Conservation (phyloP, 345 rosid genomes). For the Crucihimalaya himalaica region DNA sequence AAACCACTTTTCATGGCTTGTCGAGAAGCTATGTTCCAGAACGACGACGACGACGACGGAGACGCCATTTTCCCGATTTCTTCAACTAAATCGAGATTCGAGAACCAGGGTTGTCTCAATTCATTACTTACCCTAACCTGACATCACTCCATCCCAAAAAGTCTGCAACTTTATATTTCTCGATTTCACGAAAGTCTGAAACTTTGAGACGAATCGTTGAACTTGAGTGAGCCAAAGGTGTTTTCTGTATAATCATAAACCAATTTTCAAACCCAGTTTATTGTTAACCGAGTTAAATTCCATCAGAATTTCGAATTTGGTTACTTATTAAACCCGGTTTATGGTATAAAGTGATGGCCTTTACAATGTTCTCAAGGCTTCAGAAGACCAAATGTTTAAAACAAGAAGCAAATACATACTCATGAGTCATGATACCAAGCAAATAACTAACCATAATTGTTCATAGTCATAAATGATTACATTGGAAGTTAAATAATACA, state of each 20-base stretch:
- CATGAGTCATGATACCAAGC: background rate
- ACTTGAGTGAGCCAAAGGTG: background rate
- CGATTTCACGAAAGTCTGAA: background rate
- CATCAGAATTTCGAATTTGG: background rate
- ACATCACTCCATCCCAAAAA: background rate
- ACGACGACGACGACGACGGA: conserved; percentile 29
- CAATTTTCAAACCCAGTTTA: background rate
- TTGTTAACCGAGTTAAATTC: background rate
- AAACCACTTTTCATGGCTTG: conserved; percentile 23
- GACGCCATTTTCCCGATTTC: conserved; percentile 15
- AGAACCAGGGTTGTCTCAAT: background rate
- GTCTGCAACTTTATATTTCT: background rate
- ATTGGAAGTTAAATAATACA: conserved; percentile 8
- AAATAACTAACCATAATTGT: background rate
- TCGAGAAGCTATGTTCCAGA: conserved; percentile 38
- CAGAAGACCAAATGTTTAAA: background rate
- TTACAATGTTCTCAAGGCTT: background rate
- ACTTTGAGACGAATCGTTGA: background rate
- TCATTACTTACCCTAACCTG: background rate
- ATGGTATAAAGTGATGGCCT: background rate
- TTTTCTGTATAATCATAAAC: background rate
- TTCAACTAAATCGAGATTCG: background rate
- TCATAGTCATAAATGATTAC: conserved; percentile 14
- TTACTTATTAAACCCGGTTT: background rate
- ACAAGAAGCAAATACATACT: background rate